A percentile compares a stretch with the other conserved stretches of the same genome.
phyloP scores from a whole-genome alignment of 2,329 filamentous ascomycete species.

The Colletotrichum orchidophilum region DNA sequence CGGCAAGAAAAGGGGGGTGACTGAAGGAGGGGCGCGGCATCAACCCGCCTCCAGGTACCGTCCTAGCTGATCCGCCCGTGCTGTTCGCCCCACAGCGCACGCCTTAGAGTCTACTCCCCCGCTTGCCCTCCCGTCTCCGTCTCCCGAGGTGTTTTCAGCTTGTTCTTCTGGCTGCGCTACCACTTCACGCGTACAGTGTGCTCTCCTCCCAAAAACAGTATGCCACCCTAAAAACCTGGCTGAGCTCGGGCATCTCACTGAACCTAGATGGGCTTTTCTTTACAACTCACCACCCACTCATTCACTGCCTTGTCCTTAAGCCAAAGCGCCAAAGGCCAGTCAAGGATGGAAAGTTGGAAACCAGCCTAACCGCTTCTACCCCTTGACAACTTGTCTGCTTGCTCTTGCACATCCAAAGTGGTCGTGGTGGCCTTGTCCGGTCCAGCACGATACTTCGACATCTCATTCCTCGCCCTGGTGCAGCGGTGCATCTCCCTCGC shows the following conservation, averaged over 20 bases:
- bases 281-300: background rate
- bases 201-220: background rate
- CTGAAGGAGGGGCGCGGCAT: background rate
- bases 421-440: background rate
- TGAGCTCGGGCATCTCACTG: background rate
- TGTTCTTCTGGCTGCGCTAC: background rate
- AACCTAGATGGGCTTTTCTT: background rate
- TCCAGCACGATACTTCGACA: background rate
- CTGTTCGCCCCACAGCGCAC: background rate
- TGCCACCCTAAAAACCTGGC: background rate
- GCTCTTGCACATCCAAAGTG: too few relatives aligned
- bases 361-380: background rate
- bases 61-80: background rate
- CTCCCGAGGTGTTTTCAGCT: background rate
- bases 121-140: background rate
- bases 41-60: background rate
- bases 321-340: background rate
- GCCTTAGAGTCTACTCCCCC: background rate
- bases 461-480: background rate
- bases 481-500: background rate
- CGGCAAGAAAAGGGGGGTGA: background rate
- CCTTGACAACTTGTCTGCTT: background rate
- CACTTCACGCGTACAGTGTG: conserved; percentile 18
- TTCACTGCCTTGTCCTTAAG: background rate
- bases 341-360: background rate